Evolutionary conservation across 768 basidiomycete species (phyloP), one percentile per base, ranked within the genome.

Genomic region (Leccinum longicurvipes): DNA sequence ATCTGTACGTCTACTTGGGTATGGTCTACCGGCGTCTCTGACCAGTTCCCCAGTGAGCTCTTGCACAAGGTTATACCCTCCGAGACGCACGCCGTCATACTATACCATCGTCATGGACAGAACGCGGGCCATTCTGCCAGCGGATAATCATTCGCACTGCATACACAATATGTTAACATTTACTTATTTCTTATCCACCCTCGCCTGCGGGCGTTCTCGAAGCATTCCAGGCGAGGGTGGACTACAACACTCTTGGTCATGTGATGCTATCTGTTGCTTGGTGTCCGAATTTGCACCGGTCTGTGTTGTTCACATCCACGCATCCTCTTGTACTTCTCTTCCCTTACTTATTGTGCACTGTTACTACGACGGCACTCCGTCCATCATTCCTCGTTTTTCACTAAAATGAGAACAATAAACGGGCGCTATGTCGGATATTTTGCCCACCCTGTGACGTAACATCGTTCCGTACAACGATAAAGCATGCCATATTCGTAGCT

Each of bases 141-240:
- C 59, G 55, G 61, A 67, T 71, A 64, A 69, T 63, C 60, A 59
- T 31, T 61, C 51, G 54, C 58, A 58, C 51, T 55, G 54, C 52
- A 58, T n/a, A n/a, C 71, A 57, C 71, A 73, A 73, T 70, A 48
- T 59, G 59, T 70, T 72, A 51, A 59, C 60, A 41, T 73, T 64
- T 64, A 53, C 56, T 59, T 61, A 60, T 63, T 58, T 54, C 60
- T 60, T 57, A 65, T 62, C 59, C 58, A 29, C 53, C 25, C 57
- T n/a, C 52, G 47, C 48, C 61, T 51, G 23, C 44, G 53, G 47
- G n/a, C 54, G 49, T 54, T 57, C 8, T 54, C 50, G 27, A 21
- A 8, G 42, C 59, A 54, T 50, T n/a, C 28, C 57, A 65, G 57
- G 48, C 29, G 49, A 19, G 50, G 48, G 54, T 47, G 53, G 60